Evolutionary conservation across 352 stramenopile genomes (phyloP), one percentile per base, ranked within the genome.

Genomic region (Phytophthora agathidicida): DNA sequence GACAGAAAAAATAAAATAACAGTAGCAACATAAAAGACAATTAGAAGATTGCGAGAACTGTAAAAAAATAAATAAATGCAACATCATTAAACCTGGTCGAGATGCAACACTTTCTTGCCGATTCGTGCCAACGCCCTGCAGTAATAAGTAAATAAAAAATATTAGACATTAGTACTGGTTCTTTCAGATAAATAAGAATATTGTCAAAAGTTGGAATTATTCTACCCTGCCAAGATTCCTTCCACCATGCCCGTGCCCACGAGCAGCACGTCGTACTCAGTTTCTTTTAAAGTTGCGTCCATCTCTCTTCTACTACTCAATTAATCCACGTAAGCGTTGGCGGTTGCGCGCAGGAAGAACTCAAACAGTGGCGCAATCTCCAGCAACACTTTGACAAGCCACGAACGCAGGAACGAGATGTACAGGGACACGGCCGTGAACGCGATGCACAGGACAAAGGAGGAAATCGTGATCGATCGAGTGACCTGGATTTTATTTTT

Each of bases 181-280:
- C n/a, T n/a, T n/a, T n/a, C n/a, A n/a, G n/a, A n/a, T n/a, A n/a
- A n/a, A n/a, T n/a, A n/a, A n/a, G n/a, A n/a, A n/a, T 57, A 22
- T 17, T 55, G 45, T 16, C 16, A 22, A 57, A 28, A 41, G 32
- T 27, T 32, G 11, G 20, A 35, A 41, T 35, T 28, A 11, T 31
- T 37, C 11, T 79, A 91, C 80, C 77, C 82, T 19, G 83, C 82
- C 24, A 92, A 65, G 38, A 94, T 91, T 37, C 77, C 81, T 48
- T 96, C 84, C 20, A 81, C 73, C 61, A 96, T 89, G 27, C 86
- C 86, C 9, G 86, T 96, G 48, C 86, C 86, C 13, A 96, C 67
- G 32, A 96, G 64, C 23, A 94, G 60, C 20, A 78, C 74, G 37
- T 94, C 86, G 51, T 88, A 94, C 54, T 88, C 71, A 33, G 62